Percentiles rank a stretch among this genome's conserved stretches.
Conservation (phyloP, 305 asterid genomes). For the Fraxinus dipetala region DNA sequence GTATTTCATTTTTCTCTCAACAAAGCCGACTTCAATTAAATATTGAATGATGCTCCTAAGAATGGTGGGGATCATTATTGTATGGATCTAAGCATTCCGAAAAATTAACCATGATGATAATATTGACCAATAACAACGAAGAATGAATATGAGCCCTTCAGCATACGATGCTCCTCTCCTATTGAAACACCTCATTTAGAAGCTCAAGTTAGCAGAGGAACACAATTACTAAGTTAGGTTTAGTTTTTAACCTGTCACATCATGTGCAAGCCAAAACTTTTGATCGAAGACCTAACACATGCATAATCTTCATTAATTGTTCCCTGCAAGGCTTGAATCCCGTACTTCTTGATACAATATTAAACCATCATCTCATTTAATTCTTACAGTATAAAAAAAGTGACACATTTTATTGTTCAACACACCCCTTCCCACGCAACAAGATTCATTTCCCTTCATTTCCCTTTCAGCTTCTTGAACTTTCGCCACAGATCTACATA, state of each 20-base stretch:
- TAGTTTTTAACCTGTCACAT: not conserved
- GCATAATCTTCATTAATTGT: not conserved
- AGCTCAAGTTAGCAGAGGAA: not conserved
- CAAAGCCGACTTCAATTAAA: not conserved
- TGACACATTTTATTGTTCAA: not conserved
- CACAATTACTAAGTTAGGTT: not conserved
- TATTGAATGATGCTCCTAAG: not conserved
- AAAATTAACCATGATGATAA: not conserved
- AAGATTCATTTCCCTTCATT: not conserved
- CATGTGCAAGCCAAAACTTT: not conserved
- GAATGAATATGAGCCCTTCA: not conserved
- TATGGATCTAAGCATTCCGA: not conserved
- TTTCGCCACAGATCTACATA: not conserved
- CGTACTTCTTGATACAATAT: not conserved
- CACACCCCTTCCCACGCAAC: not conserved
- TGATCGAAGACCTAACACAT: not conserved
- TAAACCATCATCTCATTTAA: not conserved
- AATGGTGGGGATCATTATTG: not conserved
- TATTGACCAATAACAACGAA: not conserved
- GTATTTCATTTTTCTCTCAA: not conserved
- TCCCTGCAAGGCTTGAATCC: not conserved
- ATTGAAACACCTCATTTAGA: not conserved
- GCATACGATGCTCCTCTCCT: not conserved
- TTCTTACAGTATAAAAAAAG: not conserved
- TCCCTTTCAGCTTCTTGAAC: not conserved